Evolutionary conservation across 179 eudicot species (phyloP), one percentile per base, ranked within the genome.

Genomic region (Pouteria campechiana): DNA sequence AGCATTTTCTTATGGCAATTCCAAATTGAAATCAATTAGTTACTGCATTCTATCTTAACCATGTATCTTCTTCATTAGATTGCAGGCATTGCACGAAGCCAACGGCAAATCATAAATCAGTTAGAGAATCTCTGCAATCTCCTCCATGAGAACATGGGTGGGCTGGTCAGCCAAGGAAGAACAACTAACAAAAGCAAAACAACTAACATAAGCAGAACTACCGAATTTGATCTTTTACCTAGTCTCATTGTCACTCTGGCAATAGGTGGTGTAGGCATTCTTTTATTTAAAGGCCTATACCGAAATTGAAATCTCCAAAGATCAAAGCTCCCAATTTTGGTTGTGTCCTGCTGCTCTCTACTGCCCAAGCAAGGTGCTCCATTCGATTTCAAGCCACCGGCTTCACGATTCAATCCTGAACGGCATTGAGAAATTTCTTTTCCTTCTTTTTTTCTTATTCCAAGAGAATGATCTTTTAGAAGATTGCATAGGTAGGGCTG

Each of bases 31-130:
- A 41, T 23, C 1, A 41, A 3, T 41, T 23, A 11, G 24, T 28
- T 32, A 15, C 27, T 35, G 16, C 17, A 21, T 43, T 6, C 30
- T n/a, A 14, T 44, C 10, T 11, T 24, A 23, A 17, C 31, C 7
- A 3, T 0, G n/a, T 39, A 15, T 35, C 6, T 24, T 30, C 41
- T 10, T 25, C 3, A 10, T 15, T 72, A 86, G 96, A 50, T 81
- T 37, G 64, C 71, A 34, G 71, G 60, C 59, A 51, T 81, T 44
- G 55, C 80, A 8, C 62, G 95, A 15, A 78, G 79, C 20, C 95
- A 90, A 48, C 83, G 83, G 32, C 89, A 86, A 68, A 67, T 86
- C 32, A 64, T 75, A 68, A 87, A 86, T 58, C 95, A 86, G 54
- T 40, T 90, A 17, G 99, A 82, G 19, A 79, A 69, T 45, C 82